A percentile compares a stretch with the other conserved stretches of the same genome.
Conservation (phyloP, 768 basidiomycete genomes). For the Suillus spraguei region DNA sequence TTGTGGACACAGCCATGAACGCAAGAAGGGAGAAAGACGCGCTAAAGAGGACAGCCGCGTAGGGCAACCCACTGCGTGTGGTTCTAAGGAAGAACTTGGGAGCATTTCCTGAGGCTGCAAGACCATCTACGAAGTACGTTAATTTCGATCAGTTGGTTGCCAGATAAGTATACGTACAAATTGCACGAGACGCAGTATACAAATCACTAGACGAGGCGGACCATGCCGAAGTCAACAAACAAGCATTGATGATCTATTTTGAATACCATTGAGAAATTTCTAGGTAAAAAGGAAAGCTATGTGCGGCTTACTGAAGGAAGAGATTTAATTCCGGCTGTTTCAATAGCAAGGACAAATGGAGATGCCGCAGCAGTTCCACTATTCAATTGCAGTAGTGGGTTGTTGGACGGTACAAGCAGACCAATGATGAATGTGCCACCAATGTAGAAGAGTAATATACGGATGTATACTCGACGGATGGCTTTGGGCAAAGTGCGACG, state of each 20-base stretch:
- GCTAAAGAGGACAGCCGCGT: constrained; percentile 68
- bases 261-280: constrained; percentile 1
- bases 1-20: constrained; percentile 74
- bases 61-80: constrained; percentile 74
- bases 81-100: constrained; percentile 78
- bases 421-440: constrained; percentile 76
- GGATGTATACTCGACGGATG: constrained; percentile 64
- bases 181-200: constrained; percentile 84
- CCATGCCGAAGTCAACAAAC: constrained; percentile 87
- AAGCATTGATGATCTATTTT: constrained; percentile 73
- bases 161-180: constrained; percentile 55
- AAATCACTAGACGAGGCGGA: constrained; percentile 90
- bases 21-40: constrained; percentile 69
- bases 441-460: constrained; percentile 84
- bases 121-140: constrained; percentile 57
- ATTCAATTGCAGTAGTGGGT: constrained; percentile 50
- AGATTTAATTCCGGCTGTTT: constrained; percentile 81
- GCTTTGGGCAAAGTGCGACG: constrained; percentile 61
- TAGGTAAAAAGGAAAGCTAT: constrained; percentile 23
- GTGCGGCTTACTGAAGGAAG: constrained; percentile 66
- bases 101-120: constrained; percentile 80
- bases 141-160: constrained; percentile 3
- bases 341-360: constrained; percentile 91
- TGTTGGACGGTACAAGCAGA: constrained; percentile 76
- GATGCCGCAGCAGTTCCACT: constrained; percentile 69